A percentile compares a stretch with the other conserved stretches of the same genome.
Evolutionary conservation across 2,329 filamentous ascomycete species (phyloP).

Genomic region (Coleophoma crateriformis): DNA sequence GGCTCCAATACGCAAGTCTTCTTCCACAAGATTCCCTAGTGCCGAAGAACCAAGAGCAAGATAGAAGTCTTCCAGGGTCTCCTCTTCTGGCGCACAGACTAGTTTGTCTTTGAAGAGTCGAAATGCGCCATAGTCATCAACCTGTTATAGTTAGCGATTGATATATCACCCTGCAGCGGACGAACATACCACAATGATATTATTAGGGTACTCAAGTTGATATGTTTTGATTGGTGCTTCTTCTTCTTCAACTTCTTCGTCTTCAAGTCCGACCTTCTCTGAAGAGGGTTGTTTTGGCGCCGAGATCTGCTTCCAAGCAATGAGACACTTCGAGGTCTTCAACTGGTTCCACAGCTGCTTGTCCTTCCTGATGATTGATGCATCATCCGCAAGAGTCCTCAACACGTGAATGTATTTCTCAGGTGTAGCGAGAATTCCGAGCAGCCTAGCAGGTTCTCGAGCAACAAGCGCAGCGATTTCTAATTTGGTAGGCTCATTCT

Average conservation of each 20-base stretch:
- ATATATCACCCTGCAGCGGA: background rate
- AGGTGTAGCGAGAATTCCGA: conserved; percentile 71
- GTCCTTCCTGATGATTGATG: conserved; percentile 66
- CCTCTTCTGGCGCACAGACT: conserved; percentile 85
- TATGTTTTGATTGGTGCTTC: conserved; percentile 43
- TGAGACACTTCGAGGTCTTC: conserved; percentile 68
- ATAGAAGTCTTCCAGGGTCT: conserved; percentile 81
- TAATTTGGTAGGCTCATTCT: conserved; percentile 79
- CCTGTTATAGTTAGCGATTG: conserved; percentile 8
- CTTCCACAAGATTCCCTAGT: conserved; percentile 72
- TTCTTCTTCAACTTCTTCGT: conserved; percentile 39
- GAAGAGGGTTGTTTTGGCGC: conserved; percentile 14
- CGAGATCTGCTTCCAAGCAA: conserved; percentile 73
- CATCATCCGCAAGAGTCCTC: conserved; percentile 71
- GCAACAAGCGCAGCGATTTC: conserved; percentile 85
- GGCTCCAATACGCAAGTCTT: conserved; percentile 61
- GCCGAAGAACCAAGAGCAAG: conserved; percentile 69
- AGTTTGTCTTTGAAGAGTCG: conserved; percentile 81
- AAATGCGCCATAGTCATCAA: conserved; percentile 87
- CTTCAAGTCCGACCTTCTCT: conserved; percentile 13
- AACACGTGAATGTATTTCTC: conserved; percentile 86
- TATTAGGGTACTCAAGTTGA: conserved; percentile 64
- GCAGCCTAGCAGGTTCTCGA: conserved; percentile 73
- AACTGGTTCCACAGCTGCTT: conserved; percentile 73
- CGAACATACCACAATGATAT: conserved; percentile 58